Evolutionary conservation across 2,329 filamentous ascomycete species (phyloP), one percentile per base, ranked within the genome.

Genomic region (Fusarium staphyleae): DNA sequence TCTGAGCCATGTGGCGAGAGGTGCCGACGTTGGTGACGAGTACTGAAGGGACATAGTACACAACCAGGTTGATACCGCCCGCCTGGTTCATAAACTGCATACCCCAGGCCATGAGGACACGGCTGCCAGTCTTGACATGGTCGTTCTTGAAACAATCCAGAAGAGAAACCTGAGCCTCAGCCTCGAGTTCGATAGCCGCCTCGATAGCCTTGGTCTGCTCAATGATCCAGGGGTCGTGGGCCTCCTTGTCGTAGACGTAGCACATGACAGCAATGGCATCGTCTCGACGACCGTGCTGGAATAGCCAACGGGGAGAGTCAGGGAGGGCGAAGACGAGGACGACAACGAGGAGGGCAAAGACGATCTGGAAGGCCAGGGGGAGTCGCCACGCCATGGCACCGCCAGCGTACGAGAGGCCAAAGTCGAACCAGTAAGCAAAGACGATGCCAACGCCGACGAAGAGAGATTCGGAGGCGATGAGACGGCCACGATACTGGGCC

Each of bases 391-490:
- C 65, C 9, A 69, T 57, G 0, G 63, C 42, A 0, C 67, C 67
- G 0, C 65, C 67, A 5, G 65, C 63, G 33, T 66, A 75, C 3
- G 67, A 70, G 6, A 73, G 68, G 4, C 73, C 74, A 22, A 66
- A 69, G 10, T 69, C 66, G 41, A 67, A 81, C 77, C 54, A 81
- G 69, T 82, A 69, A 2, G 71, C 70, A 19, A 74, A 67, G 10
- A 73, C 68, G 12, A 75, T 71, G 1, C 73, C 74, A 13, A 75
- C 67, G 6, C 75, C 73, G 12, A 77, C 70, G 26, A 75, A 74
- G 9, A 74, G 63, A 3, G 74, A 66, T 9, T 71, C 79, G 44
- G 81, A 75, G 69, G 80, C 80, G 51, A 84, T 79, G 16, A 82
- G 72, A 50, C 79, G 78, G 2, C 80, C 81, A 40, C 80, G 72